phyloP scores from a whole-genome alignment of 2,329 filamentous ascomycete genomes.

The Ramichloridium luteum region DNA sequence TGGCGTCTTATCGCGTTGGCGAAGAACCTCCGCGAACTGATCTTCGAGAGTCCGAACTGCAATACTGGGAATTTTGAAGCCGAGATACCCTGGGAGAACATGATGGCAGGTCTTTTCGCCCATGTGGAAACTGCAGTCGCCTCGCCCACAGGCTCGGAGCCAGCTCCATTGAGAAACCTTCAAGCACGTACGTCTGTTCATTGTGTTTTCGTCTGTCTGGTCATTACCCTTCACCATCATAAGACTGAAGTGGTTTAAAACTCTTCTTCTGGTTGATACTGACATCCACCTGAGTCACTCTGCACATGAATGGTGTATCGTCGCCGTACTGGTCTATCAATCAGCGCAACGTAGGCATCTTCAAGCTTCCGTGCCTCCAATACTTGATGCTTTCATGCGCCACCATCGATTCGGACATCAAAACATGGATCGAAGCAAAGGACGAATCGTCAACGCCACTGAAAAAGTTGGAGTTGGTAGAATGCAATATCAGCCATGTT shows the following conservation, averaged over 20 bases:
- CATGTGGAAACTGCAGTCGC: conserved; percentile 10
- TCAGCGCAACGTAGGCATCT: conserved; percentile 7
- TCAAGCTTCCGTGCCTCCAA: conserved; percentile 10
- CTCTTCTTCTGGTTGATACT: too few species aligned
- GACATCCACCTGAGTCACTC: conserved; percentile 8
- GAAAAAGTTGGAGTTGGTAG: conserved; percentile 12
- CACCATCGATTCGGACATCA: conserved; percentile 10
- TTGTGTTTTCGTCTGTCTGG: too few species aligned
- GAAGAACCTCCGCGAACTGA: conserved; percentile 9
- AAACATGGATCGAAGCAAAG: neutral
- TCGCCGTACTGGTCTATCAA: conserved; percentile 16
- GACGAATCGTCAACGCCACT: conserved; percentile 7
- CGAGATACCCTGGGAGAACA: conserved; percentile 8
- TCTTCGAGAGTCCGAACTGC: conserved; percentile 14
- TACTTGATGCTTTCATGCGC: conserved; percentile 15
- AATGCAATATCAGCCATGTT: conserved; percentile 13
- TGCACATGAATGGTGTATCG: conserved; percentile 14
- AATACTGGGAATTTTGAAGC: conserved; percentile 13
- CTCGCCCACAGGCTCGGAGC: too few species aligned
- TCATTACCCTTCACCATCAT: too few species aligned
- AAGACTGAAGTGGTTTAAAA: too few species aligned
- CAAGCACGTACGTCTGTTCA: too few species aligned
- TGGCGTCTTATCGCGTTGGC: conserved; percentile 5
- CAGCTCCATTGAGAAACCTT: too few species aligned
- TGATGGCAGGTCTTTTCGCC: conserved; percentile 7